Percentiles rank a stretch among this genome's conserved stretches.
These are phyloP conservation scores for Erysimum cheiri DNA, from an alignment of 441 rosid genomes.

Conservation along the genomic window DNA sequence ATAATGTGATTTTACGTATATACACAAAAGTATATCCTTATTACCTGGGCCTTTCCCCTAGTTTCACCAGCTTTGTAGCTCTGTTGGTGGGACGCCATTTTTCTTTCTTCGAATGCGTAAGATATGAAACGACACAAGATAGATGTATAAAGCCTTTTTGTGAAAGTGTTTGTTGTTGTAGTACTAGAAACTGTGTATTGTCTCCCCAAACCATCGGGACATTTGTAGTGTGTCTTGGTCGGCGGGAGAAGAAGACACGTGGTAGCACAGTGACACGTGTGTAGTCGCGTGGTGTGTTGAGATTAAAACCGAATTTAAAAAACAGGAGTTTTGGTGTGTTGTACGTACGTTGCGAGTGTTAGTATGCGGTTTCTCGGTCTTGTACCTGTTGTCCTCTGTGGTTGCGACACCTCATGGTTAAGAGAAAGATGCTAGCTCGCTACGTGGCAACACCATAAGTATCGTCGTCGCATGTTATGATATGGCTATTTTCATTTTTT, in stretches of 20 bases:
- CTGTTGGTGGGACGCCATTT: conserved; percentile 47
- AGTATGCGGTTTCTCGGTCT: conserved; percentile 33
- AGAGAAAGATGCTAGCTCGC: conserved; percentile 3
- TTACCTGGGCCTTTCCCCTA: conserved; percentile 46
- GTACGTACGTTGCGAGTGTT: conserved; percentile 21
- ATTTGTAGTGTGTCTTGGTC: conserved; percentile 45
- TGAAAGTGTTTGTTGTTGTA: conserved; percentile 14
- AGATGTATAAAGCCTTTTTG: not conserved
- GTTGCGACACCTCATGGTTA: conserved; percentile 37
- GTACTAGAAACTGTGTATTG: conserved; percentile 23
- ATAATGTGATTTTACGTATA: not conserved
- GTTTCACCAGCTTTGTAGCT: conserved; percentile 49
- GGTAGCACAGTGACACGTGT: conserved; percentile 28
- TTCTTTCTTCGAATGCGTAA: not conserved
- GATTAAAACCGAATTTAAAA: conserved; percentile 22
- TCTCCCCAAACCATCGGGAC: conserved; percentile 27
- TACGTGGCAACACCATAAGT: conserved; percentile 33
- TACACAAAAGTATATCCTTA: not conserved
- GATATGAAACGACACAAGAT: conserved; percentile 5
- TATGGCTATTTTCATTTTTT: not conserved
- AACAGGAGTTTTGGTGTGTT: conserved; percentile 11
- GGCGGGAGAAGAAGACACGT: conserved; percentile 39
- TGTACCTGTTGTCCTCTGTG: conserved; percentile 36
- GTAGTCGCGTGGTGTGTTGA: conserved; percentile 36
- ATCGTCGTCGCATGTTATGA: conserved; percentile 34